phyloP scores from a whole-genome alignment of 2,329 filamentous ascomycete genomes.

The Neofusicoccum parvum region DNA sequence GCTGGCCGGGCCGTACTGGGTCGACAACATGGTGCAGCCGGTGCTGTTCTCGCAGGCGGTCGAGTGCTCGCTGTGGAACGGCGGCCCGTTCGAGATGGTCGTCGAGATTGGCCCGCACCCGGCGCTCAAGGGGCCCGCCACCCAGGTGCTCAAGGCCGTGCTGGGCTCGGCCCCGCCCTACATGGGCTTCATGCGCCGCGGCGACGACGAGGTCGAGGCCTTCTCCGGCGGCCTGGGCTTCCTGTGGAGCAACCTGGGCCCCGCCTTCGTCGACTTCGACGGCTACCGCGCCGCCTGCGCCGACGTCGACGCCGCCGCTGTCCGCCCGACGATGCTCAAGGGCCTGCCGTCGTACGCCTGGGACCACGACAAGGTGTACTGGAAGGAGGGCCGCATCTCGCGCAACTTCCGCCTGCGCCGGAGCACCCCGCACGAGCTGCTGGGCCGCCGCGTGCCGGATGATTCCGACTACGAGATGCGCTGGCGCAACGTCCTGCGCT shows the following conservation, averaged over 20 bases:
- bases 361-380: conserved; percentile 21
- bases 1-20: conserved; percentile 45
- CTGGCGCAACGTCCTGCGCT: conserved; percentile 26
- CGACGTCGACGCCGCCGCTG: no score
- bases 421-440: conserved; percentile 23
- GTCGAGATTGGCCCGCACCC: conserved; percentile 53
- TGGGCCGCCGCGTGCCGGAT: conserved; percentile 21
- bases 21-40: conserved; percentile 49
- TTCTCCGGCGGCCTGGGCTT: conserved; percentile 26
- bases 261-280: neutral
- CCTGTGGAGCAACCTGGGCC: conserved; percentile 23
- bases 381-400: conserved; percentile 22
- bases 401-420: conserved; percentile 20
- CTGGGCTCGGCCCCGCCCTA: conserved; percentile 26
- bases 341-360: conserved; percentile 18
- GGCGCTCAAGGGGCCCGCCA: conserved; percentile 45
- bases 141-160: conserved; percentile 36
- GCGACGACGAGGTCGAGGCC: conserved; percentile 29
- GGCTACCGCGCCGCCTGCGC: neutral
- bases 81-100: conserved; percentile 37
- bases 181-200: conserved; percentile 28
- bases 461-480: neutral
- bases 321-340: neutral
- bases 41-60: conserved; percentile 45
- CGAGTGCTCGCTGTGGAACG: neutral